These are phyloP conservation scores for Phytophthora tentaculata DNA, from an alignment of 352 stramenopile genomes.

Conservation along the genomic window DNA sequence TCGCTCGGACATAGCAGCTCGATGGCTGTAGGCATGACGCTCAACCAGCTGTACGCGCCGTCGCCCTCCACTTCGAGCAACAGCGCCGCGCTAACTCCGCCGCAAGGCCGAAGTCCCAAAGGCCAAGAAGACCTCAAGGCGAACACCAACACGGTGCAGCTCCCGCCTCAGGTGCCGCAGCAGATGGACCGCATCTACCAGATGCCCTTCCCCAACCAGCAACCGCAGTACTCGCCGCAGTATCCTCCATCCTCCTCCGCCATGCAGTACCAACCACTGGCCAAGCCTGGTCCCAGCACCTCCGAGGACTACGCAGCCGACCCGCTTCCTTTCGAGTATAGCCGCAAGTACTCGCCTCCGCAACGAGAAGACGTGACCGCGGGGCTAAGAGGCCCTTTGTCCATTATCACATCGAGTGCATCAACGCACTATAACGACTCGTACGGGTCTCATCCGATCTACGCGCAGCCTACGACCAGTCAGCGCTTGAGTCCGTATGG, in stretches of 20 bases:
- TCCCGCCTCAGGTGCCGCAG: conserved; percentile 7
- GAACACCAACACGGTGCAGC: conserved; percentile 2
- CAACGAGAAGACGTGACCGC: conserved; percentile 24
- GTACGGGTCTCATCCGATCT: conserved; percentile 40
- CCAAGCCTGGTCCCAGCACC: conserved; percentile 31
- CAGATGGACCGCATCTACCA: conserved; percentile 42
- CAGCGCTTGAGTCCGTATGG: conserved; percentile 32
- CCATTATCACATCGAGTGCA: conserved; percentile 19
- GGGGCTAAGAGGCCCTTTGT: conserved; percentile 9
- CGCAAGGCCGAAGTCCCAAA: conserved; percentile 38
- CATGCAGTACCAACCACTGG: conserved; percentile 32
- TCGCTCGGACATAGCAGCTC: conserved; percentile 5
- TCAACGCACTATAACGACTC: conserved; percentile 39
- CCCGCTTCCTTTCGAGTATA: conserved; percentile 83
- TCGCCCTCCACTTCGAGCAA: conserved; percentile 32
- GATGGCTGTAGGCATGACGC: conserved; percentile 74
- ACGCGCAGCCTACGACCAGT: too few relatives aligned
- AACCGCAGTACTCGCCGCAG: conserved; percentile 25
- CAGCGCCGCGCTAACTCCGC: conserved; percentile 22
- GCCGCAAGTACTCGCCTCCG: conserved; percentile 45
- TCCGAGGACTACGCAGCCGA: conserved; percentile 79
- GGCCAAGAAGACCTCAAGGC: conserved; percentile 18
- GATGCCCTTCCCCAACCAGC: conserved; percentile 30
- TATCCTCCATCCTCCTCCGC: conserved; percentile 24
- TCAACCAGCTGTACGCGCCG: conserved; percentile 75